Conservation (phyloP, 805 yeast species). For the Saturnispora gosingensis region DNA sequence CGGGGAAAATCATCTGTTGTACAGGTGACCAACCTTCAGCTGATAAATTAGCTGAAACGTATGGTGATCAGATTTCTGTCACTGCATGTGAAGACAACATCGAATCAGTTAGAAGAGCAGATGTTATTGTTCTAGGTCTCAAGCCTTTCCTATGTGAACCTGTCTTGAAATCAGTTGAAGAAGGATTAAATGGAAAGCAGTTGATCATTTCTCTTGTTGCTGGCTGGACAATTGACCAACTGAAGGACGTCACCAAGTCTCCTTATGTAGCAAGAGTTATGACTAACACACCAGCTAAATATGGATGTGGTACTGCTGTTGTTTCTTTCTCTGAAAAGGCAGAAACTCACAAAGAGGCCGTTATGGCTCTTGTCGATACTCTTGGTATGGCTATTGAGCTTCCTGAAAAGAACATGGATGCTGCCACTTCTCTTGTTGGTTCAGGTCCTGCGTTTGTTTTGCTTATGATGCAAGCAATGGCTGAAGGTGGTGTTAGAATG, state of each 20-base stretch:
- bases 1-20: conserved; percentile 69
- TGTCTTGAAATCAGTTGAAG: conserved; percentile 44
- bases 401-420: conserved; percentile 93
- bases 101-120: conserved; percentile 52
- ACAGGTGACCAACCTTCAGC: conserved; percentile 50
- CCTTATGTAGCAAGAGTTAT: conserved; percentile 76
- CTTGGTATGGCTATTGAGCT: conserved; percentile 60
- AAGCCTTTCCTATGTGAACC: conserved; percentile 72
- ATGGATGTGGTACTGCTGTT: conserved; percentile 90
- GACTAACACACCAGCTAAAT: conserved; percentile 96
- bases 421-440: conserved; percentile 90
- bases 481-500: conserved; percentile 91
- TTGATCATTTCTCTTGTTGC: conserved; percentile 74
- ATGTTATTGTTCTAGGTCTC: conserved; percentile 72
- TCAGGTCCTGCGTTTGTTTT: conserved; percentile 95
- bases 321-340: conserved; percentile 60
- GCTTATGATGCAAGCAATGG: conserved; percentile 80
- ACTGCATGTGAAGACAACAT: conserved; percentile 41
- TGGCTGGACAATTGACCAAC: conserved; percentile 78
- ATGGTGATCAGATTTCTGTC: conserved; percentile 44
- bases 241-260: conserved; percentile 36
- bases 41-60: conserved; percentile 37
- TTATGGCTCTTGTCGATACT: conserved; percentile 46
- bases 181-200: conserved; percentile 30
- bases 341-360: conserved; percentile 36